Percentiles rank a stretch among this genome's conserved stretches.
These are phyloP conservation scores for Pogostemon cablin DNA, from an alignment of 257 asterid genomes.

Conservation along the genomic window DNA sequence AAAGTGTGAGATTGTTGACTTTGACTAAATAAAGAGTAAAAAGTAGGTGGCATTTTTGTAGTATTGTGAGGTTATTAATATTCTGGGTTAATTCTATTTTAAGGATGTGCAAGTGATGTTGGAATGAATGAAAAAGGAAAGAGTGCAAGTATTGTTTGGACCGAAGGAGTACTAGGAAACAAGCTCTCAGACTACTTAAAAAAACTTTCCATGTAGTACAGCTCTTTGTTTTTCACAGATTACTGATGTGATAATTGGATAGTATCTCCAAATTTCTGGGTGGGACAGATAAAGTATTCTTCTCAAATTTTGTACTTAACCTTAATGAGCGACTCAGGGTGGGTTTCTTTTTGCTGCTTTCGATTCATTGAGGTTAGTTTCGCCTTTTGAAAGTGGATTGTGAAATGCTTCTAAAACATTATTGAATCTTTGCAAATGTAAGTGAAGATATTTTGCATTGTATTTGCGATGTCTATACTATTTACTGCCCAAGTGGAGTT, in stretches of 20 bases:
- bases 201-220: neutral
- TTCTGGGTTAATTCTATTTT: too few species aligned
- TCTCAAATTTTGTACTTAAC: conserved; percentile 8
- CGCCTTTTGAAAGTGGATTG: conserved; percentile 2
- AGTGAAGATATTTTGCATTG: neutral
- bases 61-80: too few species aligned
- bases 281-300: conserved; percentile 13
- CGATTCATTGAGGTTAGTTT: neutral
- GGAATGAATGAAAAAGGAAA: too few species aligned
- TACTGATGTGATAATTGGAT: neutral
- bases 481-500: too few species aligned
- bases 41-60: too few species aligned
- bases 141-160: too few species aligned
- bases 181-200: neutral
- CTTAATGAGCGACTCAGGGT: neutral
- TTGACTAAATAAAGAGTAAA: too few species aligned
- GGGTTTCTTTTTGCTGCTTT: neutral
- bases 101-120: too few species aligned
- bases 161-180: too few species aligned
- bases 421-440: neutral
- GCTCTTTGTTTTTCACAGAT: conserved; percentile 18
- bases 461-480: too few species aligned
- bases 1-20: too few species aligned
- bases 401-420: conserved; percentile 6
- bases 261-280: neutral